Evolutionary conservation across 2,329 filamentous ascomycete genomes (phyloP).

Genomic region (Claviceps sp.): DNA sequence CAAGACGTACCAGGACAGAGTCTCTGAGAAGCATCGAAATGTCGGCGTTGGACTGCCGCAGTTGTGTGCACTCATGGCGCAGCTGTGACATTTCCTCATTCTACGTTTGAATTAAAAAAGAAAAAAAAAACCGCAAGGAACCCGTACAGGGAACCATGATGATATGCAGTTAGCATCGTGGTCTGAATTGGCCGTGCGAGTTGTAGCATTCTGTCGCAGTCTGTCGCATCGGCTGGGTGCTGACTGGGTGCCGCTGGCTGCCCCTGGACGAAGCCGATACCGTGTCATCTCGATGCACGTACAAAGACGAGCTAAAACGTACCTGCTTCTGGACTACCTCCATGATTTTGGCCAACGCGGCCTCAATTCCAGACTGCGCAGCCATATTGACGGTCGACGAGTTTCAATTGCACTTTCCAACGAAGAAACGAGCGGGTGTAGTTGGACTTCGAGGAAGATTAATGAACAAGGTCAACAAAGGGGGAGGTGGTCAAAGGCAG

Average conservation of each 20-base stretch:
- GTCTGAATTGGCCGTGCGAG: neutral
- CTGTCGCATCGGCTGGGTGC: neutral
- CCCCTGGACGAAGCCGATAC: slow-evolving; percentile 1
- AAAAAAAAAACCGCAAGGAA: neutral
- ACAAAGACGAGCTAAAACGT: slow-evolving; percentile 1
- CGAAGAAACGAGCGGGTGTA: neutral
- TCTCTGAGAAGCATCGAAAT: slow-evolving; percentile 13
- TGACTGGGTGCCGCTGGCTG: neutral
- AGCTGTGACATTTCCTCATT: slow-evolving; percentile 13
- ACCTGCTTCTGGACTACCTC: slow-evolving; percentile 12
- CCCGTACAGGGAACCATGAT: neutral
- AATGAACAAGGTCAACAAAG: slow-evolving; percentile 1
- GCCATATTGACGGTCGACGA: slow-evolving; percentile 4
- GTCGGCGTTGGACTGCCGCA: slow-evolving; percentile 12
- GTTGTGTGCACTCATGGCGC: slow-evolving; percentile 12
- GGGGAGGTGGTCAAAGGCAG: neutral
- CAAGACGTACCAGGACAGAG: slow-evolving; percentile 9
- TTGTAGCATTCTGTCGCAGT: neutral
- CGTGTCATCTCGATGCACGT: slow-evolving; percentile 1
- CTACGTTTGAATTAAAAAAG: slow-evolving; percentile 2
- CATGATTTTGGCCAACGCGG: slow-evolving; percentile 11
- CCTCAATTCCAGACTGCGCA: slow-evolving; percentile 9
- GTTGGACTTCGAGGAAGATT: neutral
- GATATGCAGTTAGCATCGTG: neutral
- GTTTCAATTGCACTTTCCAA: neutral